These are phyloP conservation scores for Elongisporangium senticosum DNA, from an alignment of 352 stramenopile genomes.

Conservation along the genomic window DNA sequence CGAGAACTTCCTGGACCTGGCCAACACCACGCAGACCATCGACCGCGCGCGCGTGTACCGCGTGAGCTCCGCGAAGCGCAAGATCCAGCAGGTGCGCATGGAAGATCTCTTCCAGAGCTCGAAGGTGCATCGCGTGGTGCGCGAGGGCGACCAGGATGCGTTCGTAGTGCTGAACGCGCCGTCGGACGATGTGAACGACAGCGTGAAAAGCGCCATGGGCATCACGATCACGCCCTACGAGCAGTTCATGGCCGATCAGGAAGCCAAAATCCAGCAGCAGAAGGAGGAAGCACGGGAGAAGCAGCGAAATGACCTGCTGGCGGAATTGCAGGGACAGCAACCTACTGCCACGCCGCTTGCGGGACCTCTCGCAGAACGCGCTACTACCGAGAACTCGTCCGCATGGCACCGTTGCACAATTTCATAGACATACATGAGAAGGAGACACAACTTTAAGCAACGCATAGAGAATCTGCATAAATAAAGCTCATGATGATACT, in stretches of 20 bases:
- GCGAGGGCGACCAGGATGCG: slow-evolving; percentile 54
- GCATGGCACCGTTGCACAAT: slow-evolving; percentile 57
- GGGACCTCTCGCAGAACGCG: slow-evolving; percentile 5
- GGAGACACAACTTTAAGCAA: slow-evolving; percentile 8
- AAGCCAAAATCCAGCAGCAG: slow-evolving; percentile 16
- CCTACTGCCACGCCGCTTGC: slow-evolving; percentile 4
- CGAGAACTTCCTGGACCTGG: slow-evolving; percentile 49
- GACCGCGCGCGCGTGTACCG: slow-evolving; percentile 59
- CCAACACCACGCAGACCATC: slow-evolving; percentile 49
- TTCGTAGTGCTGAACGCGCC: slow-evolving; percentile 43
- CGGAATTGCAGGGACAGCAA: neutral
- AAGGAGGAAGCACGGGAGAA: slow-evolving; percentile 24
- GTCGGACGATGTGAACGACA: slow-evolving; percentile 22
- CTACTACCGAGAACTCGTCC: slow-evolving; percentile 16
- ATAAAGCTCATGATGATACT: too few species aligned
- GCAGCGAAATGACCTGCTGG: slow-evolving; percentile 10
- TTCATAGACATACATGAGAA: slow-evolving; percentile 30
- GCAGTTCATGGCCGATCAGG: slow-evolving; percentile 31
- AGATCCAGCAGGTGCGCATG: slow-evolving; percentile 56
- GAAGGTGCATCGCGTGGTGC: slow-evolving; percentile 61
- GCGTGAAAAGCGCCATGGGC: slow-evolving; percentile 23
- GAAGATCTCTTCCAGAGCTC: slow-evolving; percentile 58
- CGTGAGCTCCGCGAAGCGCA: slow-evolving; percentile 56
- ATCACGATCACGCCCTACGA: slow-evolving; percentile 52
- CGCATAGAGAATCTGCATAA: too few species aligned